phyloP scores from a whole-genome alignment of 768 basidiomycete species.

The Suillus lakei region DNA sequence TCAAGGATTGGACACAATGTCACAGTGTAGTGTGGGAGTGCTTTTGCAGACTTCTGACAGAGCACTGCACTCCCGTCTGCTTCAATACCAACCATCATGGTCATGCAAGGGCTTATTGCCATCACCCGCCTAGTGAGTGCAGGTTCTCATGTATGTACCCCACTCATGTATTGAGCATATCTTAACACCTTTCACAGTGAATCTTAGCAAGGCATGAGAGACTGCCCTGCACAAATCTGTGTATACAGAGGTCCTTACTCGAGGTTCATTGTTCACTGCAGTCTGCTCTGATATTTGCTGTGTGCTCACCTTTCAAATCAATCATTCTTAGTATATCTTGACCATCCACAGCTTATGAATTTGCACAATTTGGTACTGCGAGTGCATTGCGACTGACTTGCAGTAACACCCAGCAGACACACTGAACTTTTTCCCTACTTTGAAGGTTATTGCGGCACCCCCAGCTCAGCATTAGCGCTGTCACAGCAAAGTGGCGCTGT shows the following conservation, averaged over 20 bases:
- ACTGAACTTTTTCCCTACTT: no score
- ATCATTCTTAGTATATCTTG: neutral
- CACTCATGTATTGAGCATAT: no score
- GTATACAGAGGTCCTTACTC: no score
- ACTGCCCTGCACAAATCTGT: no score
- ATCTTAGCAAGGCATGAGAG: no score
- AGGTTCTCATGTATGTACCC: constrained; percentile 3
- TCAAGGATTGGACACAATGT: neutral
- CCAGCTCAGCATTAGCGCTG: no score
- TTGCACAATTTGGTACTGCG: neutral
- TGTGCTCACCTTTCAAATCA: neutral
- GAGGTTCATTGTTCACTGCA: no score
- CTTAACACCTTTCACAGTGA: no score
- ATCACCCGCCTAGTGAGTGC: neutral
- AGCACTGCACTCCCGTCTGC: neutral
- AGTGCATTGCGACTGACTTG: neutral
- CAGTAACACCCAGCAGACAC: neutral
- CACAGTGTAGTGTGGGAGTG: constrained; percentile 2
- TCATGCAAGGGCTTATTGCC: neutral
- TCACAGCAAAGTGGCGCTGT: no score
- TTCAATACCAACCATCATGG: neutral
- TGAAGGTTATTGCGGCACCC: no score
- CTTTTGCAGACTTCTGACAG: neutral
- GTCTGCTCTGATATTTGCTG: no score
- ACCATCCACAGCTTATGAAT: neutral